Evolutionary conservation across 192 early-diverging fungal species (phyloP).

Genomic region (Cladochytrium replicatum): DNA sequence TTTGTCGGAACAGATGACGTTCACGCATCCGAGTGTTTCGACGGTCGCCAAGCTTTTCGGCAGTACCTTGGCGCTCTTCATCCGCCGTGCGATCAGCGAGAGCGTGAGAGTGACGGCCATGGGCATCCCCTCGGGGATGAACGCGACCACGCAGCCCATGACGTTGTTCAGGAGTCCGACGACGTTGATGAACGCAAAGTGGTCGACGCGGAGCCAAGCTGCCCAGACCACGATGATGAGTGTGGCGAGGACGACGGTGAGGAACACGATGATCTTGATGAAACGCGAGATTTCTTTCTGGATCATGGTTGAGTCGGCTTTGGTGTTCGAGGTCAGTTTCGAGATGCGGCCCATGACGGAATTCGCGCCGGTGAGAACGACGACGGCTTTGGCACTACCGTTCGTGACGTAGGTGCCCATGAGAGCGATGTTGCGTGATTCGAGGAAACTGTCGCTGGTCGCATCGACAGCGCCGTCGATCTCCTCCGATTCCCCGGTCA

Average conservation of each 20-base stretch:
- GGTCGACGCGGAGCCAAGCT: constrained; percentile 8
- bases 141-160: constrained; percentile 14
- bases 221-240: constrained; percentile 14
- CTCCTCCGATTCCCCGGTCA: constrained; percentile 68
- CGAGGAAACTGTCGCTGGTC: constrained; percentile 66
- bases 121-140: constrained; percentile 58
- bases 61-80: constrained; percentile 58
- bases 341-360: constrained; percentile 71
- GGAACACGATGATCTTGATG: constrained; percentile 54
- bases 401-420: constrained; percentile 62
- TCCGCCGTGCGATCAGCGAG: constrained; percentile 63
- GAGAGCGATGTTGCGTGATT: constrained; percentile 75
- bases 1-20: constrained; percentile 73
- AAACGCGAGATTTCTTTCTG: constrained; percentile 58
- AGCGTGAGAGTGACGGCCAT: constrained; percentile 66
- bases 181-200: constrained; percentile 1
- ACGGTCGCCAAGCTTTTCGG: constrained; percentile 73
- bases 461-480: constrained; percentile 46
- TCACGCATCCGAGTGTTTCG: constrained; percentile 78
- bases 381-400: constrained; percentile 62
- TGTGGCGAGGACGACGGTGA: constrained; percentile 11
- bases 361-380: constrained; percentile 64
- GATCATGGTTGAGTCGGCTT: constrained; percentile 34
- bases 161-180: not conserved
- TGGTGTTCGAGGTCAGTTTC: constrained; percentile 34